Base-by-base conservation (phyloP, 495 filamentous ascomycete species). In the Immersiella caudata region DNA sequence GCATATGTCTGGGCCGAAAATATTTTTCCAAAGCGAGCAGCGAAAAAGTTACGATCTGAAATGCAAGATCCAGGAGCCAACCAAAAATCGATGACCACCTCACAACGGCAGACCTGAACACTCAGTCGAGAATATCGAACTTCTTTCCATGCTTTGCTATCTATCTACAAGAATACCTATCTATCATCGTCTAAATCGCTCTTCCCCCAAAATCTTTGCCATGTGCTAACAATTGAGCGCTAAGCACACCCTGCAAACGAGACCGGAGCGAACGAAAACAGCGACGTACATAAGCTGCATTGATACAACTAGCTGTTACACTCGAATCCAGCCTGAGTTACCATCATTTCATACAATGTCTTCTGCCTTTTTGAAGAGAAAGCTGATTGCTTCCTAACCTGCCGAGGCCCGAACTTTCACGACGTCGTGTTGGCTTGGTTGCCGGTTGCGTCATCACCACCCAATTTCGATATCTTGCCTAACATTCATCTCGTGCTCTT, bases 231-330 rank as follows among this genome's bases (percentile, higher is more conserved):
- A 24, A 26, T 2, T 33, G 14, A 46, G 5, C 40, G 40, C 40
- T 46, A 46, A 46, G 14, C 40, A 57, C 4, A 25, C 12, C 20
- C 26, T 26, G 11, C 20, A 27, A 26, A 16, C 26, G 54, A 24
- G 26, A 25, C 54, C 25, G 12, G 52, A 56, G 25, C 20, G 54
- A 57, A 21, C n/a, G n/a, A 40, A 12, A 68, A 50, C 51, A 36
- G 40, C 0, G n/a, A 18, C 57, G 57, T 59, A 64, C 46, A 24
- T 59, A 54, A 21, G 20, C 49, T 64, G 59, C 51, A 52, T 64
- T 64, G 35, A 58, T 60, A 59, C 60, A 68, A 55, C 60, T 64
- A 64, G 55, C 60, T 68, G 60, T 63, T 68, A 64, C 66, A 68
- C 51, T 58, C 51, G 35, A 56, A 64, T 59, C 52, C 36, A 66